Base-by-base conservation (phyloP, 345 rosid species). In the Citrus medica region DNA sequence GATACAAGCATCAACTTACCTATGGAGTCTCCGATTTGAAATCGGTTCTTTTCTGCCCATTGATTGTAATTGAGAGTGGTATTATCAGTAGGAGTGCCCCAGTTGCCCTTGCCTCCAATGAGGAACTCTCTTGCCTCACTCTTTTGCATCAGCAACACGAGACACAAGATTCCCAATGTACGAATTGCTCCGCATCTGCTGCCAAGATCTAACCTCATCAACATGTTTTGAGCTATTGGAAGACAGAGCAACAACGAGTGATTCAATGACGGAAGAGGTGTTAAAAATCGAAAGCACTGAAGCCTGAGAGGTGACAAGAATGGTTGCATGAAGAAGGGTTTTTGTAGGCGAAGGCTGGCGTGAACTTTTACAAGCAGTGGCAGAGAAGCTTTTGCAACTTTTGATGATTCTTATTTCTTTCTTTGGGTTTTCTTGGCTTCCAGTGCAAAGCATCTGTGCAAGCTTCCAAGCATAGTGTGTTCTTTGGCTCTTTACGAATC, bases 21-120 rank as follows among this genome's bases (percentile, higher is more conserved):
- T 0, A 96, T 71, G 22, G 97, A 84, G 87, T 97, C 99, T 10
- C 97, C 95, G 28, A 84, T 82, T 77, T 87, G 97, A 84, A 97
- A 94, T 65, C 99, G 85, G 81, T 70, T 90, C 4, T 27, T 81
- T 59, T 92, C 90, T 17, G 98, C 98, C 99, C 99, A 94, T 51
- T 88, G 88, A 75, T 80, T 82, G 32, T 84, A 88, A 74, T 37
- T 76, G 51, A 78, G 76, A 17, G 86, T 51, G 24, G 19, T 63
- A 79, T 74, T 9, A 53, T 89, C 84, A 19, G 86, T 67, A 21
- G 89, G 89, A 40, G 88, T 84, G 16, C 83, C 79, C 99, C 99
- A 97, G 25, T 27, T 19, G 2, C 92, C 92, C 14, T 75, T 83
- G 21, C 86, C 96, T 72, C 93, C 97, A 9, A 92, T 93, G 0